Base-by-base conservation (phyloP, 805 yeast genomes). In the Wickerhamomyces strasburgensis region DNA sequence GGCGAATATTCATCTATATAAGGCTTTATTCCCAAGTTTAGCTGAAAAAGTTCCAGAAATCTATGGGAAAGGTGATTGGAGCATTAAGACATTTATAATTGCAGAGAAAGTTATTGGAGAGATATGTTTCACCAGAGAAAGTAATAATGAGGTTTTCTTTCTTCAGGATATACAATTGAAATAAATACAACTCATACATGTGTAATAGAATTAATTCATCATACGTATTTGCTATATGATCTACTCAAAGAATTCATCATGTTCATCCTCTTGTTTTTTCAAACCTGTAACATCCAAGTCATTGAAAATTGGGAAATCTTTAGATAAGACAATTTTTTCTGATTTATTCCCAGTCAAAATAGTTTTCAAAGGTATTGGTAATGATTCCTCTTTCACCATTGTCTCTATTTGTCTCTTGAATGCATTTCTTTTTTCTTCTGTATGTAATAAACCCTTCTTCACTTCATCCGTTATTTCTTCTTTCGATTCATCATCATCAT, bases 361-460 rank as follows among this genome's bases (percentile, higher is more conserved):
- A 27, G 65, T 68, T 3, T 68, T 65, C 9, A 79, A 68, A 13
- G 84, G 75, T 28, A 79, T 67, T 5, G 81, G 81, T 27, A 86
- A 61, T 9, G 68, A 65, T 13, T 72, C 77, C 1, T 68, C 64
- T 34, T 75, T 71, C 37, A 84, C 58, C 49, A 72, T 67, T 28
- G 64, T 61, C 27, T 70, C 73, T 30, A 84, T 64, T 28, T 72
- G 60, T 46, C 72, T 75, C 54, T 75, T 75, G 47, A 70, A 74
- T 48, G 65, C 66, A 33, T 62, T 56, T 51, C 70, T 64, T 42
- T 63, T 62, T 32, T 62, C 60, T 19, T 68, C 73, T 4, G 78
- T 70, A 39, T 54, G 57, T 17, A 55, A 56, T 36, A 59, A 41
- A 5, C 73, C 78, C 54, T 47, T 65, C 61, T 42, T 48, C 10